Evolutionary conservation across 371 early-diverging fungal species (phyloP).

Genomic region (Phascolomyces articulosus): DNA sequence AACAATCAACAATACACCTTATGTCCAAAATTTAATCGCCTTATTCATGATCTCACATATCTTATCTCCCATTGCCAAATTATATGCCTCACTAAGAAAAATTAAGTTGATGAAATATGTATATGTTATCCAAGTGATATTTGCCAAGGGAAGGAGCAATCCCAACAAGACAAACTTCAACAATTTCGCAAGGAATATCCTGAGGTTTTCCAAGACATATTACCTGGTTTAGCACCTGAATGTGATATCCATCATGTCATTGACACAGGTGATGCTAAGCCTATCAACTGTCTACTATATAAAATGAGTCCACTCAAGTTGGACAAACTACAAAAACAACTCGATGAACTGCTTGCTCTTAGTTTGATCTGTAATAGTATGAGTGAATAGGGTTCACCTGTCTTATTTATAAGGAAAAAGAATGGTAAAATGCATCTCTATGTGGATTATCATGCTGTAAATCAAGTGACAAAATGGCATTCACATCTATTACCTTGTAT

Average conservation of each 20-base stretch:
- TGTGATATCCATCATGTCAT: conserved; percentile 2
- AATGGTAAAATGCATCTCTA: conserved; percentile 49
- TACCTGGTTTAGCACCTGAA: neutral
- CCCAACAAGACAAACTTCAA: conserved; percentile 1
- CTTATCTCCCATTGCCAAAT: conserved; percentile 6
- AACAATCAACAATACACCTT: neutral
- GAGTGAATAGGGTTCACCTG: too few species aligned
- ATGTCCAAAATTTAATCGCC: neutral
- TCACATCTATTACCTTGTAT: conserved; percentile 47
- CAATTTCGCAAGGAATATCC: neutral
- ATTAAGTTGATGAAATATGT: neutral
- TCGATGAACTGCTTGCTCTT: conserved; percentile 29
- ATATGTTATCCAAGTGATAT: neutral
- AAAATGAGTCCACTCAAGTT: conserved; percentile 32
- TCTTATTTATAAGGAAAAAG: conserved; percentile 60
- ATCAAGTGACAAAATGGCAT: conserved; percentile 44
- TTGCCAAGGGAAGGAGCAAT: neutral
- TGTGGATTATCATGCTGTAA: conserved; percentile 42
- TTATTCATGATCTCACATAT: neutral
- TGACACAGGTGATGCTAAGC: conserved; percentile 8
- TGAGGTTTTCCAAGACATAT: conserved; percentile 6
- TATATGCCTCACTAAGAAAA: neutral
- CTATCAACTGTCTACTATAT: conserved; percentile 19
- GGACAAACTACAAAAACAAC: conserved; percentile 34
- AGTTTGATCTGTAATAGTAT: too few species aligned